These are phyloP conservation scores for Aphanomyces stellatus DNA, from an alignment of 352 stramenopile genomes.

Conservation along the genomic window DNA sequence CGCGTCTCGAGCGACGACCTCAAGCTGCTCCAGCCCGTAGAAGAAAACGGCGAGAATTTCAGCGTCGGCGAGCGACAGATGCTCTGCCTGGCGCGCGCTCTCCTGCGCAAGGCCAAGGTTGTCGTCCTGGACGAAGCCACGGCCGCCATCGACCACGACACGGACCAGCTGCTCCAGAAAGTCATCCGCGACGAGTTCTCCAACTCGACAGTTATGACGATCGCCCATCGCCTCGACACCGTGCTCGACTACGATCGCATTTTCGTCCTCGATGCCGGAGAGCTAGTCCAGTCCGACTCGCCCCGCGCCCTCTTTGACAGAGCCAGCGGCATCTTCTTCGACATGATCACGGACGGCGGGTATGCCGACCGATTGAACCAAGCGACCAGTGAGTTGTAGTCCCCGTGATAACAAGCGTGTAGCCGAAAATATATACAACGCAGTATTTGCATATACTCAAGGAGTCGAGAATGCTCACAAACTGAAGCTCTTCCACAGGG, in stretches of 20 bases:
- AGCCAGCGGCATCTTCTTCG: neutral
- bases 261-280: neutral
- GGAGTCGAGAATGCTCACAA: no score
- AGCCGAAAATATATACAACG: no score
- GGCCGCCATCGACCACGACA: constrained; percentile 69
- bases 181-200: constrained; percentile 44
- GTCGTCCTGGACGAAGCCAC: constrained; percentile 87
- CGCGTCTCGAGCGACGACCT: constrained; percentile 36
- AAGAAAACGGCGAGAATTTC: constrained; percentile 83
- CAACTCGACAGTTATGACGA: constrained; percentile 60
- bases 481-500: no score
- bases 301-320: neutral
- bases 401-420: no score
- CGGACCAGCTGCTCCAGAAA: constrained; percentile 69
- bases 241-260: constrained; percentile 4
- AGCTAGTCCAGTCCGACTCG: neutral
- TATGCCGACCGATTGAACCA: constrained; percentile 3
- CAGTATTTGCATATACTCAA: no score
- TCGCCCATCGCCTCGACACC: constrained; percentile 83
- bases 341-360: constrained; percentile 7
- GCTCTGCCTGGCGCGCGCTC: constrained; percentile 77
- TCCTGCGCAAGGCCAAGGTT: constrained; percentile 78
- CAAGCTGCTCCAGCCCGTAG: constrained; percentile 36
- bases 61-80: constrained; percentile 86
- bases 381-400: no score